Evolutionary conservation across 1,284 basidiomycete genomes (phyloP).

Genomic region (Ustilago vetiveriae): DNA sequence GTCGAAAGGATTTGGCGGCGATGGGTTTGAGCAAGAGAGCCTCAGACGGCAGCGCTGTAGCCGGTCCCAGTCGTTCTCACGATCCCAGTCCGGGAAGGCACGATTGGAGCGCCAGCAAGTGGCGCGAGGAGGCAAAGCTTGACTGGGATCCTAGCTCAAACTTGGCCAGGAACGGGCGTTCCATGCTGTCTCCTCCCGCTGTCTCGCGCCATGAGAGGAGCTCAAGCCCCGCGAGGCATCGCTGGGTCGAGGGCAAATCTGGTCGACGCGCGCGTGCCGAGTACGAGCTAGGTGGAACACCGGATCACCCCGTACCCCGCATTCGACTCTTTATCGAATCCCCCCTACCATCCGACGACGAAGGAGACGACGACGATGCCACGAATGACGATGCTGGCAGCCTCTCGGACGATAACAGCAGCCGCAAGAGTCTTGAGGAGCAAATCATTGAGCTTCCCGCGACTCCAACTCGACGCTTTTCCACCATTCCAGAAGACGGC

Average conservation of each 20-base stretch:
- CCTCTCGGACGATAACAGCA: constrained; percentile 30
- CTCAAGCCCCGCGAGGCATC: constrained; percentile 27
- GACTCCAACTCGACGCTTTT: constrained; percentile 23
- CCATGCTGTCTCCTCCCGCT: constrained; percentile 12
- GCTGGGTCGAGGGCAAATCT: constrained; percentile 61
- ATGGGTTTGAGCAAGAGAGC: constrained; percentile 29
- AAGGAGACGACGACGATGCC: constrained; percentile 22
- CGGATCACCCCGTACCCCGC: constrained; percentile 65
- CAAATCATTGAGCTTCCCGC: constrained; percentile 45
- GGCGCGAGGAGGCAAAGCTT: constrained; percentile 42
- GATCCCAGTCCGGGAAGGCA: constrained; percentile 39
- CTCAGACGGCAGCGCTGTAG: constrained; percentile 6
- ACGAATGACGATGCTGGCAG: constrained; percentile 10
- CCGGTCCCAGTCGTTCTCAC: constrained; percentile 6
- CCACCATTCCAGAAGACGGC: constrained; percentile 42
- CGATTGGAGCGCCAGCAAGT: constrained; percentile 43
- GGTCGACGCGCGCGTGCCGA: constrained; percentile 67
- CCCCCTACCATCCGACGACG: constrained; percentile 55
- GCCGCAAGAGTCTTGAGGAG: constrained; percentile 42
- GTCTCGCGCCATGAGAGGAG: constrained; percentile 12
- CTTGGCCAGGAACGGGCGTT: constrained; percentile 2
- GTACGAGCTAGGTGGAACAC: constrained; percentile 68
- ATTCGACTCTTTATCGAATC: constrained; percentile 66
- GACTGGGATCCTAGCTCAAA: constrained; percentile 39
- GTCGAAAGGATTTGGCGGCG: constrained; percentile 55